Evolutionary conservation across 208 protist species (phyloP), one percentile per base, ranked within the genome.

Genomic region (Leishmania amazonensis): DNA sequence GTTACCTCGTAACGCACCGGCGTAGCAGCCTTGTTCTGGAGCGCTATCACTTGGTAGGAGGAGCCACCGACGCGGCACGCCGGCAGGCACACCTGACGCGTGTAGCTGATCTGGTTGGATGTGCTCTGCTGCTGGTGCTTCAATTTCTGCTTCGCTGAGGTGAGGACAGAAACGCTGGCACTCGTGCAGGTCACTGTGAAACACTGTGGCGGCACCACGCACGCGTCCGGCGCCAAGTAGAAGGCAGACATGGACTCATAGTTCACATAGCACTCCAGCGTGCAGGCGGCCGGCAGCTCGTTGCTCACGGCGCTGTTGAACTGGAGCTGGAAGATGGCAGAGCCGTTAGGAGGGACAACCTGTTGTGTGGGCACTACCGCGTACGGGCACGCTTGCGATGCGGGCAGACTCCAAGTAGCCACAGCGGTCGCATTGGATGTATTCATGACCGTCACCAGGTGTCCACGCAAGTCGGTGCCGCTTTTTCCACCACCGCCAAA

Each of bases 191-290:
- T 82, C 58, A 96, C 78, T 2, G 87, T 88, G 74, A 98, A 92
- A 81, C 91, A 98, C 78, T 91, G 89, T 4, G 97, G 97, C 64
- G 95, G 95, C 40, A 87, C 84, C 28, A 97, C 93, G 51, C 84
- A 87, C 65, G 85, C 85, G 28, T 95, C 87, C 0, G 74, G 83
- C 13, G 95, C 88, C 45, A 96, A 85, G 62, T 94, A 92, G 79
- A 98, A 98, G 7, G 89, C 92, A 45, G 90, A 89, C 89, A 98
- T 97, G 49, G 91, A 86, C 75, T 93, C 97, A 81, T 91, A 97
- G 82, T 92, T 94, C 53, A 96, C 92, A 86, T 96, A 98, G 88
- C 97, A 99, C 92, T 99, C 96, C 15, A 99, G 49, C 70, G 79
- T 76, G 70, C 68, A 65, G 58, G 67, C 45, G 19, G 76, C 75